Base-by-base conservation (phyloP, 2,329 filamentous ascomycete genomes). In the Davidsoniella virescens region DNA sequence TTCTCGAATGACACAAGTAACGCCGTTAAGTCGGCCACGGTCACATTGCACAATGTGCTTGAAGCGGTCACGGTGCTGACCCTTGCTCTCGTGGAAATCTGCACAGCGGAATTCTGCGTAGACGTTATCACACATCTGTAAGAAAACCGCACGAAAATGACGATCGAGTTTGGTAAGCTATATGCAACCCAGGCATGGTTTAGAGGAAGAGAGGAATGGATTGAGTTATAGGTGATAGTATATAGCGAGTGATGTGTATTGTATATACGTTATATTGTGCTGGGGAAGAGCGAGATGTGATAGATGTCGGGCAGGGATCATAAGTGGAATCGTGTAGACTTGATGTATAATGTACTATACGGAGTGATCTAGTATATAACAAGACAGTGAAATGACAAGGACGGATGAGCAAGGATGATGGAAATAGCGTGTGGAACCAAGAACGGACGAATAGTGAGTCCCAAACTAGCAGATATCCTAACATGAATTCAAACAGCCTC, bases 71-170 rank as follows among this genome's bases (percentile, higher is more conserved):
- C 49, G 33, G 33, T 51, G 38, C 25, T 54, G 43, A 26, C 52
- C 48, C 16, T 41, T 40, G 25, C 39, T 40, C 37, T 51, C 33
- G 39, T 54, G 52, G 16, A 47, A 37, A 29, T 44, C 40, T 23
- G 49, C 52, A 41, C 52, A 54, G 25, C 33, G 48, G 44, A 54
- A 54, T 20, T 51, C 40, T 26, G 52, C 48, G 36, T 51, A 54
- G 33, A 54, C 52, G 44, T 54, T 54, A 36, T 54, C 48, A 20
- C 52, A 54, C 52, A 54, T 54, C 52, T 54, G 23, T 12, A 33
- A 9, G 10, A 12, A 33, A 33, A 33, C 8, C 26, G 26, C 26
- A 9, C 26, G 5, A 25, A n/a, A 16, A 6, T 29, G 18, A 25
- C 7, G 42, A 41, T 12, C 26, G 26, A 9, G n/a, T 5, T 42